Evolutionary conservation across 345 rosid species (phyloP), one percentile per base, ranked within the genome.

Genomic region (Gossypium herbaceum): DNA sequence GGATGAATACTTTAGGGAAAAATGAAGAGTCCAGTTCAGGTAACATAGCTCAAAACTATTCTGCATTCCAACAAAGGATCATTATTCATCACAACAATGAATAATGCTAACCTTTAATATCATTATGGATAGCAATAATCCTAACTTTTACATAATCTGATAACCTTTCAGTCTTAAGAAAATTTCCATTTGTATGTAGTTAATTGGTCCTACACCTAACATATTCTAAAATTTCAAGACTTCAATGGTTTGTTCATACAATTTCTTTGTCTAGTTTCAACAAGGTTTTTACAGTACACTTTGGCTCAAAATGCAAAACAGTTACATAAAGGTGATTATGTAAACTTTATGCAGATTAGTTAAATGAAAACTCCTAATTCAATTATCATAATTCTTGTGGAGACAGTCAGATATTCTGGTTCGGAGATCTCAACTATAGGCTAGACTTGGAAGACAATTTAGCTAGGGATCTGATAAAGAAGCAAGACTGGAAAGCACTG

Each of bases 381-480:
- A 63, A 13, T 1, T 15, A 25, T 17, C 47, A n/a, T 78, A 62
- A 13, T 72, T 55, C n/a, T 72, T 70, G 52, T 45, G 81, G 62
- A 74, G 17, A 55, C 86, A 91, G 95, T 77, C 86, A 76, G 67
- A 88, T 91, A 77, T 91, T 91, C 81, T 91, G 91, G 95, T 87
- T 91, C 9, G 95, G 95, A 68, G 93, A 91, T 78, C 91, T 90
- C 73, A 90, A 91, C 85, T 91, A 91, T 51, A 84, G 93, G 82
- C 54, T 91, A 71, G 81, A 77, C 82, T 68, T 87, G 79, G 90
- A 87, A 79, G 88, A 91, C 77, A 78, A 78, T 54, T 72, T 79
- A 45, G 91, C 95, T 41, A 82, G 92, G 76, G 50, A 74, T 68
- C 82, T 88, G 76, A 84, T 91, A 76, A 77, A 70, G 76, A 82